These are phyloP conservation scores for Picea abies DNA, from an alignment of 83 land plant species.

Conservation along the genomic window DNA sequence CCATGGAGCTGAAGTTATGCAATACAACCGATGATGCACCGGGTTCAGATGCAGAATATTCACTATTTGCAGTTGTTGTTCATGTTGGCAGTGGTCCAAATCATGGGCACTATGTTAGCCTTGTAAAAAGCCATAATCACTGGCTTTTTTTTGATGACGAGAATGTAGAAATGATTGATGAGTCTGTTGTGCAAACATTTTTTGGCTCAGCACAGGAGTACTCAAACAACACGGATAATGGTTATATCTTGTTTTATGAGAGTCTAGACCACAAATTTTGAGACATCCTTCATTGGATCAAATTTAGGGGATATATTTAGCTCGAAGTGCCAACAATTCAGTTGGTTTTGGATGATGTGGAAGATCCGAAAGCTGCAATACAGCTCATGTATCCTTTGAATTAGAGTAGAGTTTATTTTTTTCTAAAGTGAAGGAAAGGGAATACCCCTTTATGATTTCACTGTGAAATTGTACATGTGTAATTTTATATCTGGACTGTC, in stretches of 20 bases:
- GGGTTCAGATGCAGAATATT: constrained; percentile 56
- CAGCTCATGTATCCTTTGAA: neutral
- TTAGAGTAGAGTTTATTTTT: neutral
- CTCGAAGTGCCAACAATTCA: neutral
- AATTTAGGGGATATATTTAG: neutral
- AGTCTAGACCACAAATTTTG: constrained; percentile 31
- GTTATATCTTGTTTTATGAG: constrained; percentile 66
- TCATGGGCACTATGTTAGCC: constrained; percentile 68
- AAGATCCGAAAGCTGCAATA: neutral
- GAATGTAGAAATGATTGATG: constrained; percentile 67
- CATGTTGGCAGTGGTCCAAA: constrained; percentile 74
- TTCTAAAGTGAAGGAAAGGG: constrained; percentile 4
- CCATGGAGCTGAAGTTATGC: constrained; percentile 64
- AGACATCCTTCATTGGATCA: neutral
- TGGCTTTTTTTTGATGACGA: constrained; percentile 75
- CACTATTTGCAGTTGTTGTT: constrained; percentile 64
- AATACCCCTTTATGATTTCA: constrained; percentile 8
- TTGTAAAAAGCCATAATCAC: constrained; percentile 71
- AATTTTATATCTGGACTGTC: neutral
- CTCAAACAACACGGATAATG: constrained; percentile 66
- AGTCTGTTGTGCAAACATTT: constrained; percentile 58
- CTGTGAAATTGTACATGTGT: constrained; percentile 1
- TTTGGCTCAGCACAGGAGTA: constrained; percentile 70
- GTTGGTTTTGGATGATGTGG: neutral
- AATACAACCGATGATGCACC: constrained; percentile 56